Percentiles rank a stretch among this genome's conserved stretches.
These are phyloP conservation scores for Coccinonectria pachysandricola DNA, from an alignment of 2,329 filamentous ascomycete species.

Conservation along the genomic window DNA sequence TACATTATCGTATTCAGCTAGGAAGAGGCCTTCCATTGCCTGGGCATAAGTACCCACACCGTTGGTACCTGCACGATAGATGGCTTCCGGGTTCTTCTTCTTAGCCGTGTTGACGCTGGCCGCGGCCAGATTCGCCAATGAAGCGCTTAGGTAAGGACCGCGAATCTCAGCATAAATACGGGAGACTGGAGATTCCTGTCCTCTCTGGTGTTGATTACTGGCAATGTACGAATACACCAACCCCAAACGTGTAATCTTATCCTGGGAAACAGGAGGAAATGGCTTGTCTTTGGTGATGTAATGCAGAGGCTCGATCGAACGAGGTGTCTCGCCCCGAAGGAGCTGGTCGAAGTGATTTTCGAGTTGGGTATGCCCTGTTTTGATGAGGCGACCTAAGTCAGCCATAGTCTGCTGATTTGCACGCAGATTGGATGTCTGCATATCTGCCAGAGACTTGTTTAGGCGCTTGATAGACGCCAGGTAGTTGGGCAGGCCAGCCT, in stretches of 20 bases:
- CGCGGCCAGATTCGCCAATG: slow-evolving; percentile 74
- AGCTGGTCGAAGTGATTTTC: slow-evolving; percentile 76
- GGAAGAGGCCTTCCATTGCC: slow-evolving; percentile 76
- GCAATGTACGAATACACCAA: slow-evolving; percentile 72
- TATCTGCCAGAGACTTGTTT: slow-evolving; percentile 70
- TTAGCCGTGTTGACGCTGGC: slow-evolving; percentile 78
- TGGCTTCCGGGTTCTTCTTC: slow-evolving; percentile 68
- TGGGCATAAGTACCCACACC: slow-evolving; percentile 84
- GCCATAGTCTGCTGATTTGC: slow-evolving; percentile 83
- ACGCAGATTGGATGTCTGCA: slow-evolving; percentile 82
- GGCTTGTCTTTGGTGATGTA: slow-evolving; percentile 82
- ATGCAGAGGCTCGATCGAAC: slow-evolving; percentile 77
- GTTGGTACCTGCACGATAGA: slow-evolving; percentile 82
- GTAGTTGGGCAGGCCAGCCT: slow-evolving; percentile 73
- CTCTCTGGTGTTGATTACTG: slow-evolving; percentile 42
- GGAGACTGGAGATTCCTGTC: slow-evolving; percentile 58
- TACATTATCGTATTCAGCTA: slow-evolving; percentile 85
- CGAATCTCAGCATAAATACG: slow-evolving; percentile 79
- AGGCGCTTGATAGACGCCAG: slow-evolving; percentile 83
- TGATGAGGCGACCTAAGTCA: slow-evolving; percentile 68
- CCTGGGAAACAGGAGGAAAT: slow-evolving; percentile 71
- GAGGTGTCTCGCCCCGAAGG: slow-evolving; percentile 64
- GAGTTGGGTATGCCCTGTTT: slow-evolving; percentile 69
- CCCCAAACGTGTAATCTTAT: slow-evolving; percentile 64
- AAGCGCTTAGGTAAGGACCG: slow-evolving; percentile 74